Evolutionary conservation across 2,329 filamentous ascomycete species (phyloP).

Genomic region (Stagonosporopsis chrysanthemi): DNA sequence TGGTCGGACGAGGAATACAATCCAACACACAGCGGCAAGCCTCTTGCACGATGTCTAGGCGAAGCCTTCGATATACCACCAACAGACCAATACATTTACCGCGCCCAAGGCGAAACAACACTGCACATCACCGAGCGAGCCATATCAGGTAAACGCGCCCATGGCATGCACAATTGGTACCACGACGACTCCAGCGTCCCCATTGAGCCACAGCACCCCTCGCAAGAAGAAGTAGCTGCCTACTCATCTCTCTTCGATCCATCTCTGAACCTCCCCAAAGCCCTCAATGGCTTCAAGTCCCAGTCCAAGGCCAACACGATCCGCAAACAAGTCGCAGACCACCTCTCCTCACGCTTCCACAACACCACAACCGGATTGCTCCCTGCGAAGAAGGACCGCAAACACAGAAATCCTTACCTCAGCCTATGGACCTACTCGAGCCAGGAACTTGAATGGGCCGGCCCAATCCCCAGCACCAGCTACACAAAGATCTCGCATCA

Average conservation of each 20-base stretch:
- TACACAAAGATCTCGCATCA: constrained; percentile 68
- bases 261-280: constrained; percentile 65
- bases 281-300: constrained; percentile 67
- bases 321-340: constrained; percentile 62
- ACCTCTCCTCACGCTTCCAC: constrained; percentile 64
- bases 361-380: constrained; percentile 37
- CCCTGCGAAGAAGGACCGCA: constrained; percentile 53
- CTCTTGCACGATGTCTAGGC: constrained; percentile 56
- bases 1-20: constrained; percentile 52
- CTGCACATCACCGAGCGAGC: constrained; percentile 59
- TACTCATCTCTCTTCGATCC: constrained; percentile 73
- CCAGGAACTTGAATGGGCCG: constrained; percentile 70
- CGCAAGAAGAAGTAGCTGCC: constrained; percentile 64
- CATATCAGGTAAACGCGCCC: constrained; percentile 55
- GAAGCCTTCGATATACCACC: constrained; percentile 56
- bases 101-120: constrained; percentile 60
- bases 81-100: constrained; percentile 59
- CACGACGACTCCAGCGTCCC: constrained; percentile 51
- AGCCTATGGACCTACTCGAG: constrained; percentile 73
- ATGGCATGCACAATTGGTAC: constrained; percentile 62
- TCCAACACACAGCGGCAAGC: constrained; percentile 32
- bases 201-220: constrained; percentile 31
- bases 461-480: constrained; percentile 63
- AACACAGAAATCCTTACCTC: constrained; percentile 69
- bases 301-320: constrained; percentile 73